Conservation (phyloP, 169 alveolate species). For the Nephromyces sp. region DNA sequence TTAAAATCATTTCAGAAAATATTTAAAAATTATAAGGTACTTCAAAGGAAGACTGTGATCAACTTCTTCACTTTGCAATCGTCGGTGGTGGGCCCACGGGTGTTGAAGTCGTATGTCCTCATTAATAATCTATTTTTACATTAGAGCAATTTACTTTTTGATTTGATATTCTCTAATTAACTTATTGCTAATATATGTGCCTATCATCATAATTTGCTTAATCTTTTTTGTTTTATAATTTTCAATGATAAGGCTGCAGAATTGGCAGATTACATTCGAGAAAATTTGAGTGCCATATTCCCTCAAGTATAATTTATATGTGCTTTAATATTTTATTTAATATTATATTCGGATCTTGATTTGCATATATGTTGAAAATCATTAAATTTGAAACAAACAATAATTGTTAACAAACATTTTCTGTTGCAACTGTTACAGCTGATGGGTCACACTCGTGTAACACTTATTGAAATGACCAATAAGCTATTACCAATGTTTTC, state of each 20-base stretch:
- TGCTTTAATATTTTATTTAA: background rate
- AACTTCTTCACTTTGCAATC: slow-evolving; percentile 35
- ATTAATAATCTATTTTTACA: background rate
- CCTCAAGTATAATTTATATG: slow-evolving; percentile 7
- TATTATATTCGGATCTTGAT: too few species aligned
- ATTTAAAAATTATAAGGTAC: slow-evolving; percentile 1
- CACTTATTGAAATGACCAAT: background rate
- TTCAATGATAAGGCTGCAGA: slow-evolving; percentile 43
- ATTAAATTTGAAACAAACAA: too few species aligned
- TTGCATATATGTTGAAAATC: too few species aligned
- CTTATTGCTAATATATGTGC: too few species aligned
- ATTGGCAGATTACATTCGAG: slow-evolving; percentile 26
- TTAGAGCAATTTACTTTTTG: too few species aligned
- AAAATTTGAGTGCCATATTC: slow-evolving; percentile 17
- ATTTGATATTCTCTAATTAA: too few species aligned
- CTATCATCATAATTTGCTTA: too few species aligned
- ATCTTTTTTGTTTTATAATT: too few species aligned
- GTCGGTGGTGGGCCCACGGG: slow-evolving; percentile 50
- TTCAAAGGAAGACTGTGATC: slow-evolving; percentile 17
- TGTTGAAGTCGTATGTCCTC: slow-evolving; percentile 14
- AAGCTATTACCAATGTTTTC: background rate
- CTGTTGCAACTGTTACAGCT: too few species aligned
- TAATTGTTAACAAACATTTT: too few species aligned
- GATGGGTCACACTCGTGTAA: background rate
- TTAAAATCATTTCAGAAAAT: too few species aligned